Conservation (phyloP, 257 asterid genomes). For the Gynochthodes officinalis region DNA sequence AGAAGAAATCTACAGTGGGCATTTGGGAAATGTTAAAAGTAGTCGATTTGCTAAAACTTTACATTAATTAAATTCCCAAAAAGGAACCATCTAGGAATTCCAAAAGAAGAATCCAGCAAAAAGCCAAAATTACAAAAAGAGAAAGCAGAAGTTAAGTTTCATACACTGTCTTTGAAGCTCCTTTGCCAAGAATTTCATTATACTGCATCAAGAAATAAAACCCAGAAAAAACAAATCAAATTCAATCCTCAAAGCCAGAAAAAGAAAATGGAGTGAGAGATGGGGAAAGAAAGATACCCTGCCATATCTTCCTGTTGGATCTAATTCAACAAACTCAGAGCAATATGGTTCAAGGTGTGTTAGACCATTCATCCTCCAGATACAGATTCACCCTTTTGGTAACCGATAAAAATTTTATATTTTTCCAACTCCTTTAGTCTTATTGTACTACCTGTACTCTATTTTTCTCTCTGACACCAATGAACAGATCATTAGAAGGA, state of each 20-base stretch:
- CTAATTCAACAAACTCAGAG: slow-evolving; percentile 50
- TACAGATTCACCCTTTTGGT: slow-evolving; percentile 8
- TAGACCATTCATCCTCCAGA: slow-evolving; percentile 37
- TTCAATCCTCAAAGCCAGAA: neutral
- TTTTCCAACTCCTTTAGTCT: slow-evolving; percentile 6
- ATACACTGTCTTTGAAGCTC: slow-evolving; percentile 56
- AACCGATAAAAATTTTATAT: neutral
- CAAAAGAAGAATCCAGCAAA: neutral
- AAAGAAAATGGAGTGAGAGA: neutral
- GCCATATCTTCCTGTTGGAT: slow-evolving; percentile 59
- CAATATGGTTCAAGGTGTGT: slow-evolving; percentile 28
- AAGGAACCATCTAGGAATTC: slow-evolving; percentile 5
- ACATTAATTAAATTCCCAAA: slow-evolving; percentile 10
- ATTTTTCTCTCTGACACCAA: slow-evolving; percentile 15
- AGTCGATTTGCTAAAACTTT: neutral
- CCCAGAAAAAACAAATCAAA: slow-evolving; percentile 12
- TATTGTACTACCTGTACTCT: neutral
- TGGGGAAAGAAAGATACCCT: slow-evolving; percentile 25
- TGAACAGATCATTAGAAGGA: slow-evolving; percentile 14
- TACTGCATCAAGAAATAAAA: slow-evolving; percentile 29
- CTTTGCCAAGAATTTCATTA: slow-evolving; percentile 49
- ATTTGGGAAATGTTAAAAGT: slow-evolving; percentile 15
- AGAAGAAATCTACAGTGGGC: slow-evolving; percentile 9
- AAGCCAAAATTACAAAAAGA: neutral
- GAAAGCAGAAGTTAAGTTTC: slow-evolving; percentile 16